Base-by-base conservation (phyloP, 176 grass and related monocot genomes). In the Cenchrus fungigraminus region DNA sequence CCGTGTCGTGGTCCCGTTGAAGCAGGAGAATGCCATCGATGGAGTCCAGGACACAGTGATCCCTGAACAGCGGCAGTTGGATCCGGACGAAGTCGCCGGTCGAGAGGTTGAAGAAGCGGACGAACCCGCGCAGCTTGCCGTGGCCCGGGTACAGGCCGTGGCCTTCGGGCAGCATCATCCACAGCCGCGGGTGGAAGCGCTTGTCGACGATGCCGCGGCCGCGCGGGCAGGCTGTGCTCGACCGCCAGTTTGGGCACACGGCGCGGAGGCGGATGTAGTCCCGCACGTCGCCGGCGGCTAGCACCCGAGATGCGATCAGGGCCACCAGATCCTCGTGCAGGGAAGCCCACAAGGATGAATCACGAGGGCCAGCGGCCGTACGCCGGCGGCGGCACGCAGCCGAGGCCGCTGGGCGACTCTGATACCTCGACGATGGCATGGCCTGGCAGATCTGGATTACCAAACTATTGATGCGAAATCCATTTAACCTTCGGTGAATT, bases 81-180 rank as follows among this genome's bases (percentile, higher is more conserved):
- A 43, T 34, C 31, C 65, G 34, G 32, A 19, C 65, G 65, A 68
- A 68, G 15, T 15, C 65, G 34, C 65, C 65, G 7, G 65, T 68
- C 2, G 65, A 68, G 65, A 43, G 65, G 65, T 43, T 68, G 65
- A 68, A 68, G 65, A 68, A 68, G 65, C 65, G 65, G 8, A 68
- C 34, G 65, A 42, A 43, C 7, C 65, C 65, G 6, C 65, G 34
- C 7, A 68, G 65, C 65, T 68, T 68, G 0, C 65, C 65, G 65
- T 68, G 65, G 65, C 65, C 65, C 15, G 65, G 34, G 34, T 68
- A 3, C 2, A 68, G 32, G 8, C 65, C 65, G 34, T 68, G 65
- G 32, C 65, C 65, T 15, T 68, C 65, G 6, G 65, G 34, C 7
- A 68, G 14, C 65, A 68, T 3, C 65, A 68, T 68, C 65, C 65